Base-by-base conservation (phyloP, 2,329 filamentous ascomycete genomes). In the Pseudocercospora ulei region DNA sequence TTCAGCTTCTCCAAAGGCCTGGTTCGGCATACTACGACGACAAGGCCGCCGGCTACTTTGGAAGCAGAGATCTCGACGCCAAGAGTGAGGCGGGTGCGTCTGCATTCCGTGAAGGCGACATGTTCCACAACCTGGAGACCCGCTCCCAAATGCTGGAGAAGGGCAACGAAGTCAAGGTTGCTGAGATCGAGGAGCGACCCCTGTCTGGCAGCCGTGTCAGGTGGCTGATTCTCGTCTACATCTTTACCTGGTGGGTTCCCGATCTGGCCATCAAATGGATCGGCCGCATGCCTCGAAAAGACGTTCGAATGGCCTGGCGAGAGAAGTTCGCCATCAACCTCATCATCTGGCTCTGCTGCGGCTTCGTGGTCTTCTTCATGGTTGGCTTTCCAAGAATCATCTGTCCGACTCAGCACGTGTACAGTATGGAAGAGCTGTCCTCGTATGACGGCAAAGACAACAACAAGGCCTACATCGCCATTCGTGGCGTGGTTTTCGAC, bases 241-340 rank as follows among this genome's bases (percentile, higher is more conserved):
- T 81, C 19, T 65, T 98, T 44, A 98, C 90, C 3, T 98, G 78
- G 69, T 85, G 78, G 51, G 67, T 94, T 29, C 90, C 90, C 3
- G 87, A 95, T 58, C 82, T 94, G 52, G 55, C 80, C 27, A 82
- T 96, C 58, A 75, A 76, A 38, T 69, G 70, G 53, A 45, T 93
- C 25, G 88, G 88, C 13, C 73, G 82, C 35, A 95, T 95, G 80
- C 74, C 81, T 43, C 82, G 90, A 45, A 92, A 92, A 59, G 90
- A 98, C 60, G 77, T 98, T 5, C 82, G 87, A 14, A 72, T 82
- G 59, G 90, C 90, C 0, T 98, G 90, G 90, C 75, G 90, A 57
- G 90, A 98, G 62, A 98, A 98, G 70, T 62, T 98, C 43, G 88
- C 90, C 38, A 98, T 98, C 71, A 98, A 98, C 68, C 71, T 98